Evolutionary conservation across 106 monocot genomes (phyloP), one percentile per base, ranked within the genome.

Genomic region (Triglochin maritima): DNA sequence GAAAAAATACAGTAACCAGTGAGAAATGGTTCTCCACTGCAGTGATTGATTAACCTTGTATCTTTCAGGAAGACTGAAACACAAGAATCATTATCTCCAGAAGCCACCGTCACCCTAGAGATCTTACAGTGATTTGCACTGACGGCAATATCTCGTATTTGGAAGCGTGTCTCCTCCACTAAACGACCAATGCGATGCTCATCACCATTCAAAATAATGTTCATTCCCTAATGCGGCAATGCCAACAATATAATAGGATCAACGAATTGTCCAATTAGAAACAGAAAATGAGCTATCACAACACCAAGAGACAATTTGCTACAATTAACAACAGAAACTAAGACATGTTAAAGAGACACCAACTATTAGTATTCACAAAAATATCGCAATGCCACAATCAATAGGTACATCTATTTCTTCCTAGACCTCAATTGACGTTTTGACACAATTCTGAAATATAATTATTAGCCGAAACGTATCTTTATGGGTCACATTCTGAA

Each of bases 91-190:
- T 75, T 77, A 73, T 84, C 73, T 71, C 49, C 46, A 46, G n/a
- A 60, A 43, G 68, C 62, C 9, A 55, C 49, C 51, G 50, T 84
- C 59, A 69, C 81, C 75, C 80, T 85, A 56, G 59, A 86, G 58
- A 98, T 86, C 78, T 57, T 88, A 77, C 98, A 98, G 76, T 98
- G 98, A 13, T 63, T 86, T 57, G 81, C 80, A 58, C 98, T 98
- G 44, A 92, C 62, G 0, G 81, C 54, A 49, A 69, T 13, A 14
- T 70, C 63, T 6, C 9, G 65, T 51, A 98, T 86, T 41, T 81
- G 86, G 70, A 88, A 98, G 8, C 67, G 71, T 63, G 71, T 6
- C 56, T 92, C 88, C 59, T 78, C 80, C 44, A 89, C 88, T 44
- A 75, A 67, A 4, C 98, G 84, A 42, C 98, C 98, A 54, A 98